Conservation (phyloP, 106 monocot species). For the Iris macrosiphon region DNA sequence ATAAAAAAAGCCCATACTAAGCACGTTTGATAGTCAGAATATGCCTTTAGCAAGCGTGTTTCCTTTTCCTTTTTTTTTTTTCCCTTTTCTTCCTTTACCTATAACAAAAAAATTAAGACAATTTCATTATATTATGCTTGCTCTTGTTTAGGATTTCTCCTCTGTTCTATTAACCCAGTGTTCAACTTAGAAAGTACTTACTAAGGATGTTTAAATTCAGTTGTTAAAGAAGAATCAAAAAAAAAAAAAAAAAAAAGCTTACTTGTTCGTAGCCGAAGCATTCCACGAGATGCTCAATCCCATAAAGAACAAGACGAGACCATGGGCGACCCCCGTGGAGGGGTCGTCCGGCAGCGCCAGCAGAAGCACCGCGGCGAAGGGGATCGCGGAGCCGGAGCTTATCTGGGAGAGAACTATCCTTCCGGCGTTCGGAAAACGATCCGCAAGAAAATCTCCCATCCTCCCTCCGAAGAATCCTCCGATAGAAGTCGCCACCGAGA, state of each 20-base stretch:
- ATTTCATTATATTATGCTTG: no score
- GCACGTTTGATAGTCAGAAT: no score
- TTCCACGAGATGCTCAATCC: conserved; percentile 89
- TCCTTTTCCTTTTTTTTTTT: no score
- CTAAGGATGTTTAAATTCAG: no score
- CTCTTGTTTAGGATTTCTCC: no score
- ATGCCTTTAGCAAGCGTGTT: no score
- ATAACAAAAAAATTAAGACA: no score
- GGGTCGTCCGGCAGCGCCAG: conserved; percentile 65
- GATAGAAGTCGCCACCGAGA: conserved; percentile 50
- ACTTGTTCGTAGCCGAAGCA: conserved; percentile 89
- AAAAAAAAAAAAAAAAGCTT: conserved; percentile 13
- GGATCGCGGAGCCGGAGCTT: conserved; percentile 78
- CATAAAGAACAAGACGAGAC: conserved; percentile 68
- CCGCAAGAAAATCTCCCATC: conserved; percentile 70
- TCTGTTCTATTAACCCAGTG: no score
- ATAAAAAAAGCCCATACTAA: no score
- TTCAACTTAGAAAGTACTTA: no score
- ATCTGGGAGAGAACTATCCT: conserved; percentile 89
- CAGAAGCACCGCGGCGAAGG: conserved; percentile 66
- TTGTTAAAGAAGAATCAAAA: no score
- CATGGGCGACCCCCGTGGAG: conserved; percentile 41
- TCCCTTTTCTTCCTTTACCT: no score
- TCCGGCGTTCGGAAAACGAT: conserved; percentile 61
- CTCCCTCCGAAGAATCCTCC: conserved; percentile 78